Percentiles rank a stretch among this genome's conserved stretches.
Evolutionary conservation across 257 asterid species (phyloP).

Genomic region (Fraxinus pennsylvanica): DNA sequence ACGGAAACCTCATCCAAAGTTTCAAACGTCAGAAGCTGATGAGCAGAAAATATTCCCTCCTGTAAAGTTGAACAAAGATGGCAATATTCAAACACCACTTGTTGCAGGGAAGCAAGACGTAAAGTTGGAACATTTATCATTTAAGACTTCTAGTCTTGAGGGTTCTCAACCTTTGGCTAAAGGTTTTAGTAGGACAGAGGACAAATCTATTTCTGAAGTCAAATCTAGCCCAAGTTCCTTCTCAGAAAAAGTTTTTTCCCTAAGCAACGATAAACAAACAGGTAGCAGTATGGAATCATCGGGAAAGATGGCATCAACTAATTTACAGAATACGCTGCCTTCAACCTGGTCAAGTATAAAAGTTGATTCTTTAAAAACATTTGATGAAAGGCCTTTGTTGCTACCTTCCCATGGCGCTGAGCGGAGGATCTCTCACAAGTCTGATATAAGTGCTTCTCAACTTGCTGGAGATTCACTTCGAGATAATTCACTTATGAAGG

Average conservation of each 20-base stretch:
- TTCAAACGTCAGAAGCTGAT: conserved; percentile 33
- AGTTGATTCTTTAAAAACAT: neutral
- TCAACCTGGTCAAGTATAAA: conserved; percentile 20
- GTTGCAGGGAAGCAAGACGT: conserved; percentile 15
- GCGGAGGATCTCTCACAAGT: conserved; percentile 24
- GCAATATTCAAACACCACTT: conserved; percentile 23
- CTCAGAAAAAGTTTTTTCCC: conserved; percentile 36
- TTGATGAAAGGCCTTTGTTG: conserved; percentile 31
- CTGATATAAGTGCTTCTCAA: conserved; percentile 36
- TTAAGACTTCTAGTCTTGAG: conserved; percentile 22
- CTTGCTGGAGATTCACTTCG: conserved; percentile 38
- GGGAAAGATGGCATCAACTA: conserved; percentile 36
- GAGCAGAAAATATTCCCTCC: conserved; percentile 32
- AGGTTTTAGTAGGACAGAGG: conserved; percentile 25
- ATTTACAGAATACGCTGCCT: conserved; percentile 21
- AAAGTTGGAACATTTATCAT: conserved; percentile 25
- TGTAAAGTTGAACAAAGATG: conserved; percentile 28
- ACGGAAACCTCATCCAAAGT: conserved; percentile 31
- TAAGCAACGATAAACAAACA: conserved; percentile 33
- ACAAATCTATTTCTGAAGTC: conserved; percentile 40
- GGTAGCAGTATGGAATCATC: conserved; percentile 35
- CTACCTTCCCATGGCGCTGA: conserved; percentile 31
- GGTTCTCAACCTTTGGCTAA: conserved; percentile 20
- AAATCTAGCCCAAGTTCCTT: conserved; percentile 36
- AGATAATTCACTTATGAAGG: conserved; percentile 41